Evolutionary conservation across 495 filamentous ascomycete species (phyloP).

Genomic region (Aspergillus conjunctus): DNA sequence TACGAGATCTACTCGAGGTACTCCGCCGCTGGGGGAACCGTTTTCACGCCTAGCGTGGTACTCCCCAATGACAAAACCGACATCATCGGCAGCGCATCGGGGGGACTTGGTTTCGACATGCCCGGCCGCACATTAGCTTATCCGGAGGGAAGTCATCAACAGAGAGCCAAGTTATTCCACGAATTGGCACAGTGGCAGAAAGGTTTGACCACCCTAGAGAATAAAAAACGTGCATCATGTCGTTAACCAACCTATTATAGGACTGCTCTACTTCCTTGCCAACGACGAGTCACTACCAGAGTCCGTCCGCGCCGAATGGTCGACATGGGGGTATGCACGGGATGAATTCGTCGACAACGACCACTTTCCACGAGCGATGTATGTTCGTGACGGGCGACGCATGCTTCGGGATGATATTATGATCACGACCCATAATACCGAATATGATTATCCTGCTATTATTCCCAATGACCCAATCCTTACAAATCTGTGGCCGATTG

Average conservation of each 20-base stretch:
- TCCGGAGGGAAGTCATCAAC: not conserved
- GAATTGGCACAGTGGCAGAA: not conserved
- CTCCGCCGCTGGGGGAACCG: not conserved
- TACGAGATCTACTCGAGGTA: not conserved
- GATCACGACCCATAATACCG: not conserved
- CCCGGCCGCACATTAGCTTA: not conserved
- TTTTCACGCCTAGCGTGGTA: not conserved
- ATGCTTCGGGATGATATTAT: not conserved
- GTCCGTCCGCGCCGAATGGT: not conserved
- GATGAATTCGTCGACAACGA: not conserved
- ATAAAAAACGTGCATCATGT: not conserved
- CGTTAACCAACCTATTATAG: not conserved
- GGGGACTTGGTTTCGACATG: not conserved
- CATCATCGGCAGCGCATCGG: not conserved
- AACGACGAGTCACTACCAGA: not conserved
- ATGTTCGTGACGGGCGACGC: not conserved
- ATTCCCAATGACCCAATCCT: not conserved
- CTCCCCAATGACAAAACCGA: not conserved
- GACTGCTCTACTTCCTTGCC: not conserved
- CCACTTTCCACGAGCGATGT: not conserved
- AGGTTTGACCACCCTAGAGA: not conserved
- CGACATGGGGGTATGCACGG: not conserved
- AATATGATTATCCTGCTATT: not conserved
- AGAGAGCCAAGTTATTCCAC: not conserved
- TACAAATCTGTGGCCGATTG: not conserved